A percentile compares a stretch with the other conserved stretches of the same genome.
phyloP scores from a whole-genome alignment of 2,329 filamentous ascomycete species.

The Phialocephala sp. region DNA sequence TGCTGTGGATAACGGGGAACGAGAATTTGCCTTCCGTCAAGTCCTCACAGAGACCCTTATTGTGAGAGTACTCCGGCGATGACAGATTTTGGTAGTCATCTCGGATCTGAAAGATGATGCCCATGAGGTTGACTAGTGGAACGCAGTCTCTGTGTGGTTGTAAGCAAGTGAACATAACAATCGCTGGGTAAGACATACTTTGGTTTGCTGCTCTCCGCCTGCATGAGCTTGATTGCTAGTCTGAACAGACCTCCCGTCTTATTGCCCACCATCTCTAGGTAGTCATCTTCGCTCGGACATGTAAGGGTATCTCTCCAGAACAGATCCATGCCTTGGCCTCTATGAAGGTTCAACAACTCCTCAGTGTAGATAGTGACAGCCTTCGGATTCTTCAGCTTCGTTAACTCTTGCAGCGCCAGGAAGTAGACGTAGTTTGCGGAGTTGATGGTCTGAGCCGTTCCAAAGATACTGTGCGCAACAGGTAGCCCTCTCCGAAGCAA shows the following conservation, averaged over 20 bases:
- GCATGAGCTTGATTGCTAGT: conserved; percentile 86
- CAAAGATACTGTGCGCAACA: conserved; percentile 84
- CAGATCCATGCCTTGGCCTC: conserved; percentile 89
- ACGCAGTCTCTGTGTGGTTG: conserved; percentile 66
- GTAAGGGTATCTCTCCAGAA: conserved; percentile 88
- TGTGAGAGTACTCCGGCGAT: conserved; percentile 75
- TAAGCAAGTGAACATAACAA: conserved; percentile 19
- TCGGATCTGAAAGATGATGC: conserved; percentile 87
- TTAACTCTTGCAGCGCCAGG: conserved; percentile 74
- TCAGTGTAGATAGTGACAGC: conserved; percentile 77
- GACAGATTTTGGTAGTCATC: conserved; percentile 94
- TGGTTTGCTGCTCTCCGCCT: conserved; percentile 65
- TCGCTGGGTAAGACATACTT: conserved; percentile 43
- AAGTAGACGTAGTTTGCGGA: conserved; percentile 92
- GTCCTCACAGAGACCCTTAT: conserved; percentile 95
- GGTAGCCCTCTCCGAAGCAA: conserved; percentile 78
- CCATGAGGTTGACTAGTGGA: conserved; percentile 83
- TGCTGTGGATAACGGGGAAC: conserved; percentile 93
- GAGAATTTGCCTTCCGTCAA: conserved; percentile 97
- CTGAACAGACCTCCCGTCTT: conserved; percentile 90
- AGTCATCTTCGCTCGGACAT: conserved; percentile 85
- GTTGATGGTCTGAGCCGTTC: conserved; percentile 87
- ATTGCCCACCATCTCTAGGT: conserved; percentile 92
- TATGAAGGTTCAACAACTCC: conserved; percentile 82
- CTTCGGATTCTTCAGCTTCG: conserved; percentile 70